Evolutionary conservation across 805 yeast genomes (phyloP).

Genomic region (Teunomyces cretensis): DNA sequence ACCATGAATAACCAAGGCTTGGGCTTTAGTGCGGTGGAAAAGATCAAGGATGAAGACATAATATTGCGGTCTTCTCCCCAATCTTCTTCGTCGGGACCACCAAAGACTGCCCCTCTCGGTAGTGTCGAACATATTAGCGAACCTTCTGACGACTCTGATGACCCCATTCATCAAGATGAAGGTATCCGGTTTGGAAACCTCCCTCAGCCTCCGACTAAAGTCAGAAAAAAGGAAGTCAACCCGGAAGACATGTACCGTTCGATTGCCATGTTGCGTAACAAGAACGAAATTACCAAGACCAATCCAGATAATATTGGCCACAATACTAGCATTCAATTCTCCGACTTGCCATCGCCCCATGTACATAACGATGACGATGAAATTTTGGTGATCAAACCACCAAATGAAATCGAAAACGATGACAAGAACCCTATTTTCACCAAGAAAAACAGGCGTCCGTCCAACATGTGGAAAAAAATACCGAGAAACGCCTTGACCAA

Average conservation of each 20-base stretch:
- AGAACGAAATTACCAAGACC: constrained; percentile 23
- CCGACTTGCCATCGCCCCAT: constrained; percentile 5
- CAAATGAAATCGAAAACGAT: constrained; percentile 61
- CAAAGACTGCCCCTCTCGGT: constrained; percentile 6
- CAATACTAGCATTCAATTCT: constrained; percentile 7
- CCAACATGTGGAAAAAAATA: constrained; percentile 14
- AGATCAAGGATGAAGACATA: constrained; percentile 3
- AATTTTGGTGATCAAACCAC: constrained; percentile 73
- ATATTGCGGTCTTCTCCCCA: constrained; percentile 10
- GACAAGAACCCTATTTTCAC: constrained; percentile 37
- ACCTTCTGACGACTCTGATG: constrained; percentile 36
- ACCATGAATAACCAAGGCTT: constrained; percentile 30
- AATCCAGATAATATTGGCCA: constrained; percentile 13
- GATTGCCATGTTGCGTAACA: constrained; percentile 71
- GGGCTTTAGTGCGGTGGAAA: constrained; percentile 18
- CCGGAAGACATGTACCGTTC: constrained; percentile 86
- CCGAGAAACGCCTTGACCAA: constrained; percentile 6
- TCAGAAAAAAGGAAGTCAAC: constrained; percentile 45
- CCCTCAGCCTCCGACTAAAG: constrained; percentile 51
- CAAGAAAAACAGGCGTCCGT: constrained; percentile 18
- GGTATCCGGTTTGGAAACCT: constrained; percentile 60
- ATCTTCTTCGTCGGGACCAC: constrained; percentile 13
- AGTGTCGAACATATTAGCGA: constrained; percentile 37
- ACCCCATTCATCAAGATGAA: constrained; percentile 8
- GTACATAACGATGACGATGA: constrained; percentile 63